phyloP scores from a whole-genome alignment of 805 yeast genomes.

The Danielia reshetovae region DNA sequence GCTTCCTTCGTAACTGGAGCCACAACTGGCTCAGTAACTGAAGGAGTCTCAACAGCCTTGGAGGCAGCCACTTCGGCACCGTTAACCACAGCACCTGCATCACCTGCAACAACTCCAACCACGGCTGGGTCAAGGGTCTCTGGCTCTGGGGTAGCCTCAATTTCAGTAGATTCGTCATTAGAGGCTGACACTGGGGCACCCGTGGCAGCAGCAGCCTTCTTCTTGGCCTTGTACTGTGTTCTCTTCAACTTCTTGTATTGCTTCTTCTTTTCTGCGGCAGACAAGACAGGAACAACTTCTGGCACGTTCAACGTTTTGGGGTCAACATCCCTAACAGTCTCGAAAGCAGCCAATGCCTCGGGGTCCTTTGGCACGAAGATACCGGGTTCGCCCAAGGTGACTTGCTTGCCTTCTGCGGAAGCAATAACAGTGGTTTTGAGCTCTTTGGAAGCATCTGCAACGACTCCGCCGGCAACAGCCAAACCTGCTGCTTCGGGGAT shows the following conservation, averaged over 20 bases:
- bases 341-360: conserved; percentile 62
- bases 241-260: conserved; percentile 44
- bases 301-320: conserved; percentile 48
- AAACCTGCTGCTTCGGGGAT: conserved; percentile 18
- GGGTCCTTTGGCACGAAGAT: conserved; percentile 61
- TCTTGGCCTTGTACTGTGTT: conserved; percentile 39
- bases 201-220: conserved; percentile 20
- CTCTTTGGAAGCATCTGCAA: conserved; percentile 8
- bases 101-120: conserved; percentile 15
- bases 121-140: conserved; percentile 16
- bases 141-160: conserved; percentile 7
- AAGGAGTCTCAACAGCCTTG: conserved; percentile 3
- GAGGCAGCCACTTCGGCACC: conserved; percentile 12
- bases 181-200: conserved; percentile 4
- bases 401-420: conserved; percentile 38
- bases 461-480: conserved; percentile 7
- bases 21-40: conserved; percentile 1
- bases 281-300: conserved; percentile 10
- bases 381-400: conserved; percentile 69
- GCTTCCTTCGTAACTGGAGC: conserved; percentile 1
- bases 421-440: conserved; percentile 45
- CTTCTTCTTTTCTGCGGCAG: conserved; percentile 25
- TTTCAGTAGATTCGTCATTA: conserved; percentile 7
- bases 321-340: conserved; percentile 48
- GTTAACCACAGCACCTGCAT: conserved; percentile 5